Percentiles rank a stretch among this genome's conserved stretches.
These are phyloP conservation scores for Cystobasidium ongulense DNA, from an alignment of 768 basidiomycete species.

Conservation along the genomic window DNA sequence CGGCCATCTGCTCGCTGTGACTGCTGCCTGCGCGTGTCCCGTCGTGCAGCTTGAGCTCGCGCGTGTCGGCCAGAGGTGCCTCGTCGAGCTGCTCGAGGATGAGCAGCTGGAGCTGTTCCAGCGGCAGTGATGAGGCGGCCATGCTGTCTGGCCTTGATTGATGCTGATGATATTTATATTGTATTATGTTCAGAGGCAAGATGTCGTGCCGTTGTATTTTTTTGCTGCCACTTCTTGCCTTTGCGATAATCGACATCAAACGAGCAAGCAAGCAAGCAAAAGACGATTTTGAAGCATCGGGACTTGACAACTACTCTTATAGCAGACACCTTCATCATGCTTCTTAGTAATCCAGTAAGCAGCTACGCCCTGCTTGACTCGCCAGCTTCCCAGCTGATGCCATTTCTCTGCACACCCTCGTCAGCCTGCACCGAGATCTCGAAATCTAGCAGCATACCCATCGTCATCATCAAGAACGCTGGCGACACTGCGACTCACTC, in stretches of 20 bases:
- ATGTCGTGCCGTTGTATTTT: too few species aligned
- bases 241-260: too few species aligned
- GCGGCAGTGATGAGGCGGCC: not conserved
- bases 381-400: not conserved
- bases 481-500: not conserved
- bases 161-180: not conserved
- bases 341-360: not conserved
- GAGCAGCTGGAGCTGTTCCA: conserved; percentile 31
- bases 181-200: too few species aligned
- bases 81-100: conserved; percentile 37
- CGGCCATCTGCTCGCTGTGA: conserved; percentile 56
- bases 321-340: too few species aligned
- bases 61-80: conserved; percentile 45
- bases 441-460: not conserved
- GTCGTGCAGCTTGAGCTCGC: conserved; percentile 38
- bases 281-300: too few species aligned
- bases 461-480: not conserved
- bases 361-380: not conserved
- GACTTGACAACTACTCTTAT: too few species aligned
- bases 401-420: too few species aligned
- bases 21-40: conserved; percentile 29
- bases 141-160: not conserved
- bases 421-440: not conserved
- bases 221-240: too few species aligned
- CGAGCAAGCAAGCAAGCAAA: too few species aligned